Conservation (phyloP, 371 early-diverging fungal species). For the Apophysomyces sp. region DNA sequence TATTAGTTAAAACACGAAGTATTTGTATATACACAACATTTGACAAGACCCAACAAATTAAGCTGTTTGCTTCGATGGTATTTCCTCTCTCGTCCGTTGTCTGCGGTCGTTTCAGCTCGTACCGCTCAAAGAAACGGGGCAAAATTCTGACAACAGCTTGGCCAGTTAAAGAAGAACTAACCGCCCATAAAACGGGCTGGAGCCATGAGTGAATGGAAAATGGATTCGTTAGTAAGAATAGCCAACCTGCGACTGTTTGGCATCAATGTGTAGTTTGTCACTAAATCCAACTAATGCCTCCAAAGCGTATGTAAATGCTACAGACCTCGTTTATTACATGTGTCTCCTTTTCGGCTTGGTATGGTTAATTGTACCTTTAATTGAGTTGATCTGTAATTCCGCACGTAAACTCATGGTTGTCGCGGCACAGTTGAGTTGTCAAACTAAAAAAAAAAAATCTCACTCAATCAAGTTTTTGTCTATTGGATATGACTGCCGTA, state of each 20-base stretch:
- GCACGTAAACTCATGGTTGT: too few relatives aligned
- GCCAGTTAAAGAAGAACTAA: constrained; percentile 19
- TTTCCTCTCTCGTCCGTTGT: not conserved
- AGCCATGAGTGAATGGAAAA: not conserved
- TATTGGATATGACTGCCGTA: too few relatives aligned
- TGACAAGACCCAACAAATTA: constrained; percentile 9
- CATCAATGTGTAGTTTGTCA: constrained; percentile 24
- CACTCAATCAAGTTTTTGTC: too few relatives aligned
- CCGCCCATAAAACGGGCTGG: constrained; percentile 18
- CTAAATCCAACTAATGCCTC: constrained; percentile 20
- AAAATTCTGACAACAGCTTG: constrained; percentile 25
- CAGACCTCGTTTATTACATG: too few relatives aligned
- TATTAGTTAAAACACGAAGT: not conserved
- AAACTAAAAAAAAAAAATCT: too few relatives aligned
- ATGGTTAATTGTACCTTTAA: too few relatives aligned
- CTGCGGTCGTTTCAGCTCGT: constrained; percentile 11
- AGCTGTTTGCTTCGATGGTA: constrained; percentile 9
- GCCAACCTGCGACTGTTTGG: constrained; percentile 21
- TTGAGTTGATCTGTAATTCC: too few relatives aligned
- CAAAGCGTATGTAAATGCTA: constrained; percentile 16
- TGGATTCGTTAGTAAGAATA: not conserved
- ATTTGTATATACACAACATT: constrained; percentile 6
- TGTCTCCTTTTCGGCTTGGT: too few relatives aligned
- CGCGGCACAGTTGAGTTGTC: too few relatives aligned
- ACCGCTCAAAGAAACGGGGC: constrained; percentile 20